Evolutionary conservation across 192 early-diverging fungal species (phyloP).

Genomic region (Polychytrium aggregatum): DNA sequence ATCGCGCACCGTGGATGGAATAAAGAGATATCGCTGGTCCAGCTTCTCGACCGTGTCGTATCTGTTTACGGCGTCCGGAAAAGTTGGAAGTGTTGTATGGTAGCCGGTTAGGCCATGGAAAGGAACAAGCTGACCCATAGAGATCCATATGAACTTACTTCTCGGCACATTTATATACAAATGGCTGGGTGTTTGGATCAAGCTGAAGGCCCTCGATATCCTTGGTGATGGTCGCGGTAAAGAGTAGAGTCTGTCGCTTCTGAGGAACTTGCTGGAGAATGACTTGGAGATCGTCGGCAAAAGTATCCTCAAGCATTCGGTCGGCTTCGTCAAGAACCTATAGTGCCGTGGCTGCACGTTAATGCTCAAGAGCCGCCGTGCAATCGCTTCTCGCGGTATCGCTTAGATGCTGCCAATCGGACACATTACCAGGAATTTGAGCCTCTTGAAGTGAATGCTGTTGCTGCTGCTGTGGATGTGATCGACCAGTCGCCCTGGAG

Average conservation of each 20-base stretch:
- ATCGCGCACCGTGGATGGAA: conserved; percentile 83
- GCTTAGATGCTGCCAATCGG: no score
- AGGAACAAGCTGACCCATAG: not conserved
- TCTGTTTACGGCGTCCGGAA: conserved; percentile 5
- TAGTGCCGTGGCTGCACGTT: not conserved
- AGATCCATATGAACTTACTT: conserved; percentile 11
- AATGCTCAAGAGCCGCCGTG: no score
- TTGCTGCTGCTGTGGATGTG: conserved; percentile 72
- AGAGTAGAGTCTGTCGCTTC: conserved; percentile 85
- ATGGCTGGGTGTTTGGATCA: conserved; percentile 12
- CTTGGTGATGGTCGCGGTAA: conserved; percentile 93
- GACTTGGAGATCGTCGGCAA: conserved; percentile 65
- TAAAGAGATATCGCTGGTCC: conserved; percentile 81
- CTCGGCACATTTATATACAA: conserved; percentile 34
- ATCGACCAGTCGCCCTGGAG: conserved; percentile 89
- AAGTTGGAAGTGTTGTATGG: not conserved
- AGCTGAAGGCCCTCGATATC: conserved; percentile 64
- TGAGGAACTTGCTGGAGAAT: conserved; percentile 71
- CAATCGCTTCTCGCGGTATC: no score
- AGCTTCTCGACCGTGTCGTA: conserved; percentile 73
- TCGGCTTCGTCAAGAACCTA: conserved; percentile 91
- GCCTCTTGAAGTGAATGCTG: conserved; percentile 57
- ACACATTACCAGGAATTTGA: conserved; percentile 60
- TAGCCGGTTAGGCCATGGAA: not conserved
- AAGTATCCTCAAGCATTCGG: conserved; percentile 73